A percentile compares a stretch with the other conserved stretches of the same genome.
Conservation (phyloP, 1,139 yeast genomes). For the Yamadazyma triangularis region DNA sequence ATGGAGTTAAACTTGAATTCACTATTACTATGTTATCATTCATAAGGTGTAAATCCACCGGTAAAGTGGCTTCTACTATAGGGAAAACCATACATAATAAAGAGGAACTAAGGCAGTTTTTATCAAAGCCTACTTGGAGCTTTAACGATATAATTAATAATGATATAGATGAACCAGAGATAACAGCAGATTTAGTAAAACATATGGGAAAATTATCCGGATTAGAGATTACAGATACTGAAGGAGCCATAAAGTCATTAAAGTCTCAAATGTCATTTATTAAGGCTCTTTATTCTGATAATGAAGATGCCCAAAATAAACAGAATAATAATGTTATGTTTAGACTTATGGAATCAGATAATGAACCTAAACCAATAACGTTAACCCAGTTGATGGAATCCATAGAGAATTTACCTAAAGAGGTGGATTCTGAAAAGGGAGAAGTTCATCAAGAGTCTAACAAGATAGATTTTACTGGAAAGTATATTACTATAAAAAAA, state of each 20-base stretch:
- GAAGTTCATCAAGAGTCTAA: background rate
- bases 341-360: slow-evolving; percentile 34
- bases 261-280: slow-evolving; percentile 45
- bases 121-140: slow-evolving; percentile 26
- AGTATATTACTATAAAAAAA: background rate
- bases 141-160: slow-evolving; percentile 18
- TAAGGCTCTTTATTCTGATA: slow-evolving; percentile 32
- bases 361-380: slow-evolving; percentile 13
- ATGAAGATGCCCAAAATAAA: slow-evolving; percentile 6
- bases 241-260: slow-evolving; percentile 27
- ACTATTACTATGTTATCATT: background rate
- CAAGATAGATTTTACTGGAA: too few species aligned
- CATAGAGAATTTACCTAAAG: slow-evolving; percentile 3
- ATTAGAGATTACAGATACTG: slow-evolving; percentile 22
- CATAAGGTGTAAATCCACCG: background rate
- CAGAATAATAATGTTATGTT: slow-evolving; percentile 22
- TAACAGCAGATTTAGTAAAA: slow-evolving; percentile 13
- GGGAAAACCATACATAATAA: background rate
- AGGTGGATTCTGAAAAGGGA: background rate
- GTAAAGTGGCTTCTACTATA: background rate
- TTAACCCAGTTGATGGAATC: background rate
- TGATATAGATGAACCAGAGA: slow-evolving; percentile 5
- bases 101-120: slow-evolving; percentile 7
- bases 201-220: slow-evolving; percentile 46
- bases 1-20: background rate